Evolutionary conservation across 148 eudicot species (phyloP), one percentile per base, ranked within the genome.

Genomic region (Talinum fruticosum): DNA sequence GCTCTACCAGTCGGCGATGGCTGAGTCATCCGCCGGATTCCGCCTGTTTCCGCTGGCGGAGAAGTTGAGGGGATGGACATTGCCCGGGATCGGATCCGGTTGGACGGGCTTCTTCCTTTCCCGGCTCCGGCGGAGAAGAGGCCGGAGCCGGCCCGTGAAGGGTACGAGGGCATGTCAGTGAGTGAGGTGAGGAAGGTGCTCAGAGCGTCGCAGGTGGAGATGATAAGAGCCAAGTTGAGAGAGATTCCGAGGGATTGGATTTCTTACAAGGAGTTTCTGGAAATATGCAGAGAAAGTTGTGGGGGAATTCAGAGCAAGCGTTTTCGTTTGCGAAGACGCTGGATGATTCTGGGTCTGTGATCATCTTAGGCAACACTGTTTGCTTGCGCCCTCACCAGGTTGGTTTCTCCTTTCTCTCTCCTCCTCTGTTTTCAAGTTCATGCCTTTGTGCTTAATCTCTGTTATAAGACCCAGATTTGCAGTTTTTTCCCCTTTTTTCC

Each of bases 331-430:
- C 93, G 0, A 90, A 86, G 51, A 87, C 81, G 51, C 85, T 96
- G 23, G 99, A 96, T 77, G 87, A 93, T 61, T 90, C 87, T 0
- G 99, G 97, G 5, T 82, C 82, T 29, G 99, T 96, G 37, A 90
- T 96, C 78, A 96, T 96, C 16, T 71, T 96, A 35, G 94, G 94
- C 14, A 90, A 89, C 51, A 67, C 83, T 35, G 99, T 96, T 45
- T 88, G 93, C 83, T 80, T 96, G 69, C 91, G 87, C 44, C 97
- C 99, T 71, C 92, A 90, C 13, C 87, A 95, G 99, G 98, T 94
- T 79, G 79, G 90, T 80, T 14, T 12, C 29, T 24, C 64, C 15
- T 12, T 2, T 35, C 13, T 49, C 44, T 66, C 6, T 23, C 37
- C 18, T 24, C 6, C 6, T 16, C 24, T 35, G 1, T 19, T 10